Percentiles rank a stretch among this genome's conserved stretches.
phyloP scores from a whole-genome alignment of 139 green algal genomes.

The Trebouxia sp. region DNA sequence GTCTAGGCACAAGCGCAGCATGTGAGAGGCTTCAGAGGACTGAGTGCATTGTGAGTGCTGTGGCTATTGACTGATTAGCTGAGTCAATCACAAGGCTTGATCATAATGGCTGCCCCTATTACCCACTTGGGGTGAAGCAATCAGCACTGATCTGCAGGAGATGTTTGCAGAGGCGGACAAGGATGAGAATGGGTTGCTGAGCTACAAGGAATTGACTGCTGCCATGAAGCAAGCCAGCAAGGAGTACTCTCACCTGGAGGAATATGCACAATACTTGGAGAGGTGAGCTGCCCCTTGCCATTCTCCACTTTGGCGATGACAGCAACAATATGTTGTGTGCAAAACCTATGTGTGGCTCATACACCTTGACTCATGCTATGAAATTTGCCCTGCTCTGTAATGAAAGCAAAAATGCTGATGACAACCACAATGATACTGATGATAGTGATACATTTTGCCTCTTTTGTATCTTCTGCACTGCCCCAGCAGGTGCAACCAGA shows the following conservation, averaged over 20 bases:
- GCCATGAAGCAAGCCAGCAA: conserved; percentile 62
- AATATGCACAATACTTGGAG: conserved; percentile 79
- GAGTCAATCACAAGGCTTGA: background rate
- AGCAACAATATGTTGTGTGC: no score
- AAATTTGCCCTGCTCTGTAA: background rate
- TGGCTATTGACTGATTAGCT: background rate
- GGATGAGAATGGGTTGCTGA: conserved; percentile 59
- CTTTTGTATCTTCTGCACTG: background rate
- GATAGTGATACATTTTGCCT: background rate
- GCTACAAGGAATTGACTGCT: conserved; percentile 54
- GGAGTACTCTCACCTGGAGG: conserved; percentile 80
- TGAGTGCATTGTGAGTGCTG: background rate
- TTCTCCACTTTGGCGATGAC: no score
- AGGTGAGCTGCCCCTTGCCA: conserved; percentile 27
- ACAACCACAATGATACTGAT: background rate
- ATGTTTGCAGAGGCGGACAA: conserved; percentile 69
- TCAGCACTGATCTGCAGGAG: conserved; percentile 31
- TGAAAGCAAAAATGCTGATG: background rate
- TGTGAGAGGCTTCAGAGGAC: background rate
- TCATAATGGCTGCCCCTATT: background rate
- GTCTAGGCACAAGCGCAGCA: background rate
- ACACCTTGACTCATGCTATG: background rate
- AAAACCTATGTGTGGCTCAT: background rate
- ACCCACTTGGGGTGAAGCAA: background rate
- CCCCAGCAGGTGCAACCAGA: background rate